Conservation (phyloP, 208 protist genomes). For the Acanthamoeba royreba region DNA sequence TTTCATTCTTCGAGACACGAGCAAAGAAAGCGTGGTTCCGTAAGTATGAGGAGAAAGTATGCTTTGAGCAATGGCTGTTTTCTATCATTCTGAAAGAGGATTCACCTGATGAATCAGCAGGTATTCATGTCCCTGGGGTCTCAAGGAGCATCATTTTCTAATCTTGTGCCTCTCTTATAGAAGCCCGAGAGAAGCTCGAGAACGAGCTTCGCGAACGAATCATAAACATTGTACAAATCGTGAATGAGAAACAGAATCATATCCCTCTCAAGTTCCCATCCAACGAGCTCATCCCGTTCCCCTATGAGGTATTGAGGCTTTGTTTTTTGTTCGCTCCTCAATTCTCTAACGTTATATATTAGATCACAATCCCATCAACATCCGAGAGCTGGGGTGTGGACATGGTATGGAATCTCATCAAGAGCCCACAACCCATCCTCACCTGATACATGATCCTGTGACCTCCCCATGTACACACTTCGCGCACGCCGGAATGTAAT, state of each 20-base stretch:
- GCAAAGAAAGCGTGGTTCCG: background rate
- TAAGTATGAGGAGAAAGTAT: background rate
- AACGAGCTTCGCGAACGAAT: background rate
- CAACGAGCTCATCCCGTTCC: constrained; percentile 13
- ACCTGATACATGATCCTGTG: no score
- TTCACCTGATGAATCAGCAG: background rate
- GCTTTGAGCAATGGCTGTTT: constrained; percentile 36
- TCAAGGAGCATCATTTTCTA: background rate
- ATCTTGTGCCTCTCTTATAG: background rate
- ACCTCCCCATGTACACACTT: no score
- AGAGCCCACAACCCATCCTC: background rate
- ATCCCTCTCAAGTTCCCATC: constrained; percentile 3
- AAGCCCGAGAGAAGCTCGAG: background rate
- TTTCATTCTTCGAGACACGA: constrained; percentile 6
- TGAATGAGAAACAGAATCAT: constrained; percentile 40
- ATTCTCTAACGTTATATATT: background rate
- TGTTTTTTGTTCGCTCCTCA: background rate
- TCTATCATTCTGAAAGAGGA: background rate
- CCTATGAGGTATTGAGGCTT: background rate
- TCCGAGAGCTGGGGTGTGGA: constrained; percentile 30
- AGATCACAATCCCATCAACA: background rate
- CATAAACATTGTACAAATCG: constrained; percentile 8
- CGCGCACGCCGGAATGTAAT: no score
- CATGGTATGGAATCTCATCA: constrained; percentile 17
- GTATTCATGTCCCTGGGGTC: no score